Percentiles rank a stretch among this genome's conserved stretches.
These are phyloP conservation scores for Xylaria sp. DNA, from an alignment of 495 filamentous ascomycete genomes.

Conservation along the genomic window DNA sequence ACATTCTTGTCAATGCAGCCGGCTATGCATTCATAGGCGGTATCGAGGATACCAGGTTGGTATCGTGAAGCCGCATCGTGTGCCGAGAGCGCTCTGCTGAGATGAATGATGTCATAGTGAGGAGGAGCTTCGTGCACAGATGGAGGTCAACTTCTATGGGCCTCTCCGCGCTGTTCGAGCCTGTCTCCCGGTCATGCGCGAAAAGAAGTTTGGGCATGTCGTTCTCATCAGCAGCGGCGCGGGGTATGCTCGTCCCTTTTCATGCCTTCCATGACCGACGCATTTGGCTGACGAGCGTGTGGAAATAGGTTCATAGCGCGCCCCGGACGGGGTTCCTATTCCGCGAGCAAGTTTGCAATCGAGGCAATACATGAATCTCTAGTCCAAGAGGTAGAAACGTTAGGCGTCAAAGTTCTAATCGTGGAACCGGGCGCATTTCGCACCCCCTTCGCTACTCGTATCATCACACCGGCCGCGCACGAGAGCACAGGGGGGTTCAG, in stretches of 20 bases:
- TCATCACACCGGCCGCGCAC: constrained; percentile 34
- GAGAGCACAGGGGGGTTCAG: constrained; percentile 27
- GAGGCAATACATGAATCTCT: constrained; percentile 49
- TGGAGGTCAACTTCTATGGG: constrained; percentile 53
- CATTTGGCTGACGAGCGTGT: not conserved
- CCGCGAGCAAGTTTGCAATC: constrained; percentile 52
- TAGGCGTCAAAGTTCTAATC: constrained; percentile 51
- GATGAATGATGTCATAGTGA: constrained; percentile 31
- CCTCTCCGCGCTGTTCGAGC: constrained; percentile 50
- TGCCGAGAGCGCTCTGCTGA: not conserved
- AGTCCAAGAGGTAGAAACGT: constrained; percentile 47
- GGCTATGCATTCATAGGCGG: constrained; percentile 45
- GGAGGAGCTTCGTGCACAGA: constrained; percentile 43
- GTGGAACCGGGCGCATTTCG: constrained; percentile 57
- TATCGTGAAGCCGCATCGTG: not conserved
- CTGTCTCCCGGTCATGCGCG: constrained; percentile 52
- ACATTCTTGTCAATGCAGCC: constrained; percentile 48
- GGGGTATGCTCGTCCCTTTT: constrained; percentile 37
- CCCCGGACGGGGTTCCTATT: constrained; percentile 46
- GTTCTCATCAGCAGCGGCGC: constrained; percentile 55
- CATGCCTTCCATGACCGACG: constrained; percentile 17
- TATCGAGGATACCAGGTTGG: constrained; percentile 40
- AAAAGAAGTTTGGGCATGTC: constrained; percentile 46
- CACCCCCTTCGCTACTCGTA: constrained; percentile 37
- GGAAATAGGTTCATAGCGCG: constrained; percentile 9